Evolutionary conservation across 192 early-diverging fungal genomes (phyloP).

Genomic region (Piromyces finnis): DNA sequence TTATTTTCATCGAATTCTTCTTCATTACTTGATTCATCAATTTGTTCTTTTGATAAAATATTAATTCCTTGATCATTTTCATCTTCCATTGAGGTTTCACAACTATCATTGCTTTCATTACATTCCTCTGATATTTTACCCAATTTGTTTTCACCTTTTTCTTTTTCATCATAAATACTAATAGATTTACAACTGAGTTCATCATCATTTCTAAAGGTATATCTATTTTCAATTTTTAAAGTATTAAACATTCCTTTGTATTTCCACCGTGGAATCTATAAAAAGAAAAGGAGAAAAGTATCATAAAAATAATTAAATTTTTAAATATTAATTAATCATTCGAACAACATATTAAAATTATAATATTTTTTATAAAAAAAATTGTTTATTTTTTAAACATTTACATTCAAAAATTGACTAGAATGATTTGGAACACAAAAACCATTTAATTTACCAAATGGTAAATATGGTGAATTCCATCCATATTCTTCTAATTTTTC

Average conservation of each 20-base stretch:
- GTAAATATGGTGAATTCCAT: conserved; percentile 49
- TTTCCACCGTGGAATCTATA: conserved; percentile 15
- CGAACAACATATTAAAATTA: too few relatives aligned
- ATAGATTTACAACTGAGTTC: background rate
- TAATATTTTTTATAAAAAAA: too few relatives aligned
- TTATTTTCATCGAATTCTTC: conserved; percentile 29
- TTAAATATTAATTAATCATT: too few relatives aligned
- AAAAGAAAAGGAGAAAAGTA: background rate
- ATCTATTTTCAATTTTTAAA: background rate
- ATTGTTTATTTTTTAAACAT: too few relatives aligned
- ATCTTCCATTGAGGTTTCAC: too few relatives aligned
- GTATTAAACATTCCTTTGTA: conserved; percentile 7
- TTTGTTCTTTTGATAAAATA: background rate
- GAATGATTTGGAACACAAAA: conserved; percentile 50
- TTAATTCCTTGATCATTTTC: background rate
- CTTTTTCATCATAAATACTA: background rate
- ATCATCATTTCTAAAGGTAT: background rate
- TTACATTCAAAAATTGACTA: conserved; percentile 37
- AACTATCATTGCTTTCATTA: background rate
- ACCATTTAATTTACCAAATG: conserved; percentile 25
- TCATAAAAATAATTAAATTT: background rate
- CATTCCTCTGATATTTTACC: background rate
- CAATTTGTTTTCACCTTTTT: background rate
- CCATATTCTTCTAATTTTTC: conserved; percentile 50
- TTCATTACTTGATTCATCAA: background rate